Percentiles rank a stretch among this genome's conserved stretches.
These are phyloP conservation scores for Microdochium nivale DNA, from an alignment of 2,329 filamentous ascomycete genomes.

Conservation along the genomic window DNA sequence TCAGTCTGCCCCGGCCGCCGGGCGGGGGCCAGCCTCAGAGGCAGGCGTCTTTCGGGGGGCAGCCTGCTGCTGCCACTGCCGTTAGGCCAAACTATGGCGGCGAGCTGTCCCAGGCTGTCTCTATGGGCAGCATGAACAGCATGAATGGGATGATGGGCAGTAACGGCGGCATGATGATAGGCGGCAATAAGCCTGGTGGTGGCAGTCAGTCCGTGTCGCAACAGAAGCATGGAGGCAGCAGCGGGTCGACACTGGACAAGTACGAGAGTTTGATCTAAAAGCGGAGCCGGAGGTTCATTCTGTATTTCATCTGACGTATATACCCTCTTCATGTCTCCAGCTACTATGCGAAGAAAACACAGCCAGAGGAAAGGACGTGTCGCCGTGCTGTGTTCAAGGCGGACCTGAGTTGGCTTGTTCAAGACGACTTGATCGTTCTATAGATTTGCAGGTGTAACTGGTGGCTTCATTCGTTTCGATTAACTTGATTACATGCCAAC, in stretches of 20 bases:
- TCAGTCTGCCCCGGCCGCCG: slow-evolving; percentile 39
- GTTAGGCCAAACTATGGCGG: neutral
- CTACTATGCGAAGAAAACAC: too few relatives aligned
- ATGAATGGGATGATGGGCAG: slow-evolving; percentile 13
- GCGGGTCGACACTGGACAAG: slow-evolving; percentile 52
- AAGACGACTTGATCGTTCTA: too few relatives aligned
- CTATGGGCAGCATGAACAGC: slow-evolving; percentile 11
- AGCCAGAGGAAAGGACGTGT: too few relatives aligned
- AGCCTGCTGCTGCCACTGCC: slow-evolving; percentile 13
- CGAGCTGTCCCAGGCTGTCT: slow-evolving; percentile 4
- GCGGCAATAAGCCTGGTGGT: slow-evolving; percentile 12
- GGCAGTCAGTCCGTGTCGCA: slow-evolving; percentile 24
- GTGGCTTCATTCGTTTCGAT: too few relatives aligned
- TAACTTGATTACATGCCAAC: too few relatives aligned
- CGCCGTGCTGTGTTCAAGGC: too few relatives aligned
- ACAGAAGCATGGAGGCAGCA: slow-evolving; percentile 11
- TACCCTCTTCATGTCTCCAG: too few relatives aligned
- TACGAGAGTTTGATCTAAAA: slow-evolving; percentile 56
- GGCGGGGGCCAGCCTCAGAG: slow-evolving; percentile 16
- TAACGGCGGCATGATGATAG: slow-evolving; percentile 16
- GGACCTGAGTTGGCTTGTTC: too few relatives aligned
- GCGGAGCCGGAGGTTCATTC: neutral
- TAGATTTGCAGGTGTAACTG: too few relatives aligned
- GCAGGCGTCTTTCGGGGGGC: slow-evolving; percentile 16
- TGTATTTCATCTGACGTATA: too few relatives aligned